Conservation (phyloP, 2,329 filamentous ascomycete species). For the Aureobasidium uvarum region DNA sequence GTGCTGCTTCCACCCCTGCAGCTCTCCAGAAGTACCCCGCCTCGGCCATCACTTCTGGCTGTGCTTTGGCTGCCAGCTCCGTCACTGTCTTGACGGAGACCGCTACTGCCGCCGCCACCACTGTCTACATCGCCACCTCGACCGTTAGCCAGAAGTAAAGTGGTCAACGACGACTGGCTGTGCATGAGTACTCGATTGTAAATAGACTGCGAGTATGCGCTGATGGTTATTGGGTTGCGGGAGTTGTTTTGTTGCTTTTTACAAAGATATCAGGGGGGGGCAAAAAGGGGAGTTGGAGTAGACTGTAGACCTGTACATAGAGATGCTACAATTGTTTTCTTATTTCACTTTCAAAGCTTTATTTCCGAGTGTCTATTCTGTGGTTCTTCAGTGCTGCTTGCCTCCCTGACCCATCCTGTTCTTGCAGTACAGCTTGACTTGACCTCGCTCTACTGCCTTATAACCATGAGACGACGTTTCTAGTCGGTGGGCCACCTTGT, state of each 20-base stretch:
- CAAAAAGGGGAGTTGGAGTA: not conserved
- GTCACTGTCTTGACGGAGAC: conserved; percentile 1
- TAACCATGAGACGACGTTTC: too few relatives aligned
- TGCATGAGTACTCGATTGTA: too few relatives aligned
- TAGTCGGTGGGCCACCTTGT: too few relatives aligned
- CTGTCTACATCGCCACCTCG: conserved; percentile 4
- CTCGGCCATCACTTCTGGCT: conserved; percentile 26
- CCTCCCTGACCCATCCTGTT: too few relatives aligned
- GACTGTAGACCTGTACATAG: conserved; percentile 1
- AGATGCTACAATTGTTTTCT: not conserved
- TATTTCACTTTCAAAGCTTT: not conserved
- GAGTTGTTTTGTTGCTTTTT: not conserved
- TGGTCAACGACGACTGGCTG: too few relatives aligned
- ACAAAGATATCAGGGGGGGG: not conserved
- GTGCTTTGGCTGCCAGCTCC: conserved; percentile 20
- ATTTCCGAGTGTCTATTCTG: too few relatives aligned
- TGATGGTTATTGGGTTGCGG: not conserved
- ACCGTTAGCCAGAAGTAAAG: too few relatives aligned
- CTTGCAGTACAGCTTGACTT: too few relatives aligned
- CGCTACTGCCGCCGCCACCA: conserved; percentile 14
- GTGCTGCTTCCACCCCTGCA: conserved; percentile 20
- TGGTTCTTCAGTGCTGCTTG: too few relatives aligned
- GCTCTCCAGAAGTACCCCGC: conserved; percentile 27
- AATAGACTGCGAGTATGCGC: not conserved
- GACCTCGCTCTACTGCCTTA: too few relatives aligned